These are phyloP conservation scores for Paramyrothecium roridum DNA, from an alignment of 2,329 filamentous ascomycete genomes.

Conservation along the genomic window DNA sequence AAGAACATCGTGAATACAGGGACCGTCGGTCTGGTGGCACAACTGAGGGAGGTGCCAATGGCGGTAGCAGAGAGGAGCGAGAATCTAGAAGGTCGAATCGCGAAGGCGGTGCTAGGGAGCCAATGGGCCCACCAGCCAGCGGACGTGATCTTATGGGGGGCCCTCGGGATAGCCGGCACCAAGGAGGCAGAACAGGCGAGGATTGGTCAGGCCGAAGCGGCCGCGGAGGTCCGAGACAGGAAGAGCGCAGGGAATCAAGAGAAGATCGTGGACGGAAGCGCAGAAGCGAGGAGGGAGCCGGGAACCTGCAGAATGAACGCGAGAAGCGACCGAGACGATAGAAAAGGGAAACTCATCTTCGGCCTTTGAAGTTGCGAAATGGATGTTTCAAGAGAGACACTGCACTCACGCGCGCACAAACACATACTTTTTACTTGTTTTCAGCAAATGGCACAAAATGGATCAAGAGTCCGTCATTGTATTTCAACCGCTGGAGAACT, in stretches of 20 bases:
- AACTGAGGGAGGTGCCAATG: constrained; percentile 19
- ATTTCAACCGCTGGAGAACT: not conserved
- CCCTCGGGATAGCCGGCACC: constrained; percentile 26
- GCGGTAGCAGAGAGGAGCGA: constrained; percentile 27
- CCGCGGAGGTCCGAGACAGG: constrained; percentile 24
- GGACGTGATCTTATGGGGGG: constrained; percentile 26
- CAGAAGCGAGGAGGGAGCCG: constrained; percentile 46
- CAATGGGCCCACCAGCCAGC: constrained; percentile 25
- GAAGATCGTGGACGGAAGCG: constrained; percentile 35
- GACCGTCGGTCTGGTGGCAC: constrained; percentile 34
- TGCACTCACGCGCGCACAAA: not conserved
- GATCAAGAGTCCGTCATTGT: too few relatives aligned
- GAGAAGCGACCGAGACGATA: constrained; percentile 55
- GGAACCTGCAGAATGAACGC: constrained; percentile 35
- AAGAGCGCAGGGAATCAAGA: constrained; percentile 27
- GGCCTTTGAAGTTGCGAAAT: constrained; percentile 11
- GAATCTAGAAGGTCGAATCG: constrained; percentile 27
- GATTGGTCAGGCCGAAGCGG: constrained; percentile 32
- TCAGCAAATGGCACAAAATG: not conserved
- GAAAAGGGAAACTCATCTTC: constrained; percentile 8
- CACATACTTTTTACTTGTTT: constrained; percentile 12
- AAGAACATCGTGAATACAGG: constrained; percentile 42
- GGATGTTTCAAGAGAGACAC: constrained; percentile 1
- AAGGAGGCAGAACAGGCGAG: constrained; percentile 20
- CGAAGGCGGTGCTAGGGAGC: constrained; percentile 18